Base-by-base conservation (phyloP, 331 rosid genomes). In the Cydonia oblonga region DNA sequence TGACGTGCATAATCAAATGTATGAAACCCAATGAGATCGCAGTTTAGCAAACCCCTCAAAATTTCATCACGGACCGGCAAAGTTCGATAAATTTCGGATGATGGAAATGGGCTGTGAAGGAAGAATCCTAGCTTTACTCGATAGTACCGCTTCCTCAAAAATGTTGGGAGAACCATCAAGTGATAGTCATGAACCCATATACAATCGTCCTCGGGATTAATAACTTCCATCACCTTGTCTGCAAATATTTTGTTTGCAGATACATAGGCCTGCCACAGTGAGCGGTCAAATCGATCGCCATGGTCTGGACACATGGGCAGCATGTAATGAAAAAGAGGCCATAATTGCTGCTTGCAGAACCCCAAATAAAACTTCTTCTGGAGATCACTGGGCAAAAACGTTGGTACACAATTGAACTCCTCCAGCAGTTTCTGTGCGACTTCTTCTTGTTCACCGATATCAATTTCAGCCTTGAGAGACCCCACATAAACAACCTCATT, bases 271-370 rank as follows among this genome's bases (percentile, higher is more conserved):
- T 76, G 95, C 98, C 98, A 93, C 33, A 88, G 88, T 28, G 15
- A 26, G 54, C 97, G 92, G 75, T 93, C 92, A 75, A 90, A 93
- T 72, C 97, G 97, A 35, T 93, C 95, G 25, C 97, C 95, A 1
- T 93, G 98, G 75, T 90, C 98, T 5, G 98, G 88, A 76, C 95
- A 90, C 84, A 93, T 81, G 66, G 98, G 98, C 66, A 93, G 80
- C 98, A 93, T 90, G 71, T 93, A 93, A 82, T 93, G 98, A 73
- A 93, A 90, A 78, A 93, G 96, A 16, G 98, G 98, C 98, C 98
- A 93, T 23, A 93, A 78, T 76, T 87, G 97, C 82, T 86, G 97
- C 78, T 93, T 93, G 81, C 97, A 90, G 70, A 89, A 93, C 51
- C 97, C 96, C 77, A 90, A 89, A 77, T 93, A 93, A 70, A 90